phyloP scores from a whole-genome alignment of 2,329 filamentous ascomycete genomes.

The Stemphylium beticola region DNA sequence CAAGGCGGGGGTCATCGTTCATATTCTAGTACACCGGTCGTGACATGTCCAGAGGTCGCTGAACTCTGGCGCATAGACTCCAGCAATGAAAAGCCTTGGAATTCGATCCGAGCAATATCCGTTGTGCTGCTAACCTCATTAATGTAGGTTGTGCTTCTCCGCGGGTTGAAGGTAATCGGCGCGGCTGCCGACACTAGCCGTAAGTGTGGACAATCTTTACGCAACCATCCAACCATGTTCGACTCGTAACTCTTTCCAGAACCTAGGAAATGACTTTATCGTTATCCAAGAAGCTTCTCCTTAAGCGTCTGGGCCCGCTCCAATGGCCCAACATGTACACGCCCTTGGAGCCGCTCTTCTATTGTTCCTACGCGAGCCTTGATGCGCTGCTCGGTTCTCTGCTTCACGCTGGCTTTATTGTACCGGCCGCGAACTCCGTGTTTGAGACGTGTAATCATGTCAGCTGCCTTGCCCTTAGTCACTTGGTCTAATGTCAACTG shows the following conservation, averaged over 20 bases:
- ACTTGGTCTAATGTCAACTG: conserved; percentile 63
- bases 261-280: not conserved
- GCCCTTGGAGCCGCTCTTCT: conserved; percentile 50
- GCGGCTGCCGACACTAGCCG: conserved; percentile 1
- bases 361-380: conserved; percentile 58
- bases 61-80: not conserved
- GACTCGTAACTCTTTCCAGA: not conserved
- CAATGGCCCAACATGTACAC: conserved; percentile 58
- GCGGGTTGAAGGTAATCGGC: conserved; percentile 10
- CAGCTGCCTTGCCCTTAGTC: conserved; percentile 79
- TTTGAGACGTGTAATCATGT: conserved; percentile 92
- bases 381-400: conserved; percentile 30
- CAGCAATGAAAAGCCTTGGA: not conserved
- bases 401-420: conserved; percentile 45
- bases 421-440: conserved; percentile 74
- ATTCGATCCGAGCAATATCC: not conserved
- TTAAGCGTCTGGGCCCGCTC: conserved; percentile 12
- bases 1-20: too few relatives aligned
- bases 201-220: not conserved
- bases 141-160: conserved; percentile 20
- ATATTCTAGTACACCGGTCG: too few relatives aligned
- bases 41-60: not conserved
- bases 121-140: not conserved
- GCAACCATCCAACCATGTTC: not conserved
- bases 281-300: conserved; percentile 10